Conservation (phyloP, 2,329 filamentous ascomycete species). For the Sclerotinia minor region DNA sequence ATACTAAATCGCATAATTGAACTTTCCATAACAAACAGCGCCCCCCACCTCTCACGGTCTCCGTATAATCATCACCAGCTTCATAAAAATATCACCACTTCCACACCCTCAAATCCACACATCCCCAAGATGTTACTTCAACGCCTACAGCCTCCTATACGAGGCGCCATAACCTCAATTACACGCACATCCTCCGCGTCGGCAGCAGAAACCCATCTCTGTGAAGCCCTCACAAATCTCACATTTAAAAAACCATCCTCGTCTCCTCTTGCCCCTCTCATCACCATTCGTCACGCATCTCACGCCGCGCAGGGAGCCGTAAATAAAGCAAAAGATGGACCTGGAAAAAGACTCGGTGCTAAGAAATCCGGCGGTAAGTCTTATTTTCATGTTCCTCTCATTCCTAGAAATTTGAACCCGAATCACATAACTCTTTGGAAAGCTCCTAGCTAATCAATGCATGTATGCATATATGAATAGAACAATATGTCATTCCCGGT, state of each 20-base stretch:
- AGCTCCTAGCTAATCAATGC: neutral
- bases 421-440: neutral
- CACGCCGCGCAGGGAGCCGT: conserved; percentile 65
- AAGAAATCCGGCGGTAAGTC: conserved; percentile 83
- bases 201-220: conserved; percentile 32
- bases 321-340: conserved; percentile 69
- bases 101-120: neutral
- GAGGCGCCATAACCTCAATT: conserved; percentile 43
- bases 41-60: neutral
- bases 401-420: neutral
- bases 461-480: conserved; percentile 46
- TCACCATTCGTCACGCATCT: conserved; percentile 39
- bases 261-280: conserved; percentile 27
- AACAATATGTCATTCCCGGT: conserved; percentile 89
- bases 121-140: conserved; percentile 45
- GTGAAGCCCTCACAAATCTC: conserved; percentile 39
- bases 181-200: conserved; percentile 27
- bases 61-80: conserved; percentile 20
- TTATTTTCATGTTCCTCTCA: neutral
- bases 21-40: neutral
- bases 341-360: conserved; percentile 86
- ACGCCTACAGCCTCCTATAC: conserved; percentile 48
- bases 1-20: neutral
- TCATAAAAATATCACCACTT: conserved; percentile 18
- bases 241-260: conserved; percentile 28